Percentiles rank a stretch among this genome's conserved stretches.
phyloP scores from a whole-genome alignment of 805 yeast species.

The Cyberlindnera maclurae region DNA sequence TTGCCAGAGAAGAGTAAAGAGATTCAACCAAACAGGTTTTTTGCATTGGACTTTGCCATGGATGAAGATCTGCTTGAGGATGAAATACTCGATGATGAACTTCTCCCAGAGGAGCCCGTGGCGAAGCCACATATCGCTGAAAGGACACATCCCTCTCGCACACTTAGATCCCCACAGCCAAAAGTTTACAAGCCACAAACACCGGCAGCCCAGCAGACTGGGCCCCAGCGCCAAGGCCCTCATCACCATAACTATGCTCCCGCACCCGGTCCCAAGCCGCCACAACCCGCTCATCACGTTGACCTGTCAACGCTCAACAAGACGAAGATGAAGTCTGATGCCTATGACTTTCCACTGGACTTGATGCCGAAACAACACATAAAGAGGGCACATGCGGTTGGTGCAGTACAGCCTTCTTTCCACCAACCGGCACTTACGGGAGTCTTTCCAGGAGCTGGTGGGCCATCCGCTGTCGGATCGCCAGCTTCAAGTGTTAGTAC shows the following conservation, averaged over 20 bases:
- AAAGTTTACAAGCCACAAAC: constrained; percentile 1
- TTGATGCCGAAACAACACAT: constrained; percentile 34
- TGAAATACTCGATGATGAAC: background rate
- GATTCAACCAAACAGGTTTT: constrained; percentile 27
- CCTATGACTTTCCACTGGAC: constrained; percentile 65
- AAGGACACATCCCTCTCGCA: no score
- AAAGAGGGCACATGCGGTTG: background rate
- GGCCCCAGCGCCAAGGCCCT: background rate
- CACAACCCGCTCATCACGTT: constrained; percentile 5
- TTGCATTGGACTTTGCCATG: constrained; percentile 30
- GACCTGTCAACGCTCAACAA: constrained; percentile 30
- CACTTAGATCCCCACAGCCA: background rate
- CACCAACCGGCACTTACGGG: background rate
- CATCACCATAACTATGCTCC: constrained; percentile 2
- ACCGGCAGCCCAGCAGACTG: background rate
- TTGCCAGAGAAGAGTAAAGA: no score
- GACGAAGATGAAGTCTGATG: constrained; percentile 62
- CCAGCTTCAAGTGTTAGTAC: background rate
- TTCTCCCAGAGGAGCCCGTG: background rate
- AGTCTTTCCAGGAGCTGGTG: background rate
- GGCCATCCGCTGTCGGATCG: background rate
- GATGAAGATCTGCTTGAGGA: constrained; percentile 39
- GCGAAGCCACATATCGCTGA: no score
- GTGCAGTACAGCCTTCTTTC: background rate
- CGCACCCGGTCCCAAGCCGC: constrained; percentile 3